A percentile compares a stretch with the other conserved stretches of the same genome.
Conservation (phyloP, 768 basidiomycete genomes). For the Kwoniella newhampshirensis region DNA sequence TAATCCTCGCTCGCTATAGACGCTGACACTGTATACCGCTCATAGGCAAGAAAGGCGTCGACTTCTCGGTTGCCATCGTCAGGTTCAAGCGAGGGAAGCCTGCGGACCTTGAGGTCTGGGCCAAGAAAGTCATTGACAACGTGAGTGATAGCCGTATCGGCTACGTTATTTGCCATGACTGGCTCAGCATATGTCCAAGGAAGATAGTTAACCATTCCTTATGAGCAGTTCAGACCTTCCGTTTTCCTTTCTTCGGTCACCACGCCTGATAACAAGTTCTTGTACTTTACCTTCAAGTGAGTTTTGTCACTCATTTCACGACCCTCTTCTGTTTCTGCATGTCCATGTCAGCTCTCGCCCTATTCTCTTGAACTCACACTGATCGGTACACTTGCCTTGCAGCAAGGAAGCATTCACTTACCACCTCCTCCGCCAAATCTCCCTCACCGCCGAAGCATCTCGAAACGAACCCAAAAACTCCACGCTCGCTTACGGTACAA, state of each 20-base stretch:
- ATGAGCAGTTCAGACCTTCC: conserved; percentile 73
- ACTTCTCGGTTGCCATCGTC: conserved; percentile 89
- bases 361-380: not conserved
- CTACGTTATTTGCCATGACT: not conserved
- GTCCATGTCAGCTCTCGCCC: not conserved
- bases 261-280: conserved; percentile 59
- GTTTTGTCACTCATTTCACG: conserved; percentile 9
- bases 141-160: conserved; percentile 64
- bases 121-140: conserved; percentile 68
- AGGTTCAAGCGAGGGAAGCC: conserved; percentile 83
- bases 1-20: too few species aligned
- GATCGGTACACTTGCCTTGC: conserved; percentile 57
- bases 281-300: conserved; percentile 66
- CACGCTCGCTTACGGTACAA: conserved; percentile 71
- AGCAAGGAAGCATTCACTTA: conserved; percentile 64
- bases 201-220: not conserved
- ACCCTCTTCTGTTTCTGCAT: too few species aligned
- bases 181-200: too few species aligned
- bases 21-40: too few species aligned
- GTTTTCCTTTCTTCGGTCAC: conserved; percentile 62
- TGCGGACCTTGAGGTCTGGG: conserved; percentile 62
- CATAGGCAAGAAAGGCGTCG: conserved; percentile 77
- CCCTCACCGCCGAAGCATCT: conserved; percentile 30
- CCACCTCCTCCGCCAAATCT: conserved; percentile 52
- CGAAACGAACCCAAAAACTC: conserved; percentile 55